These are phyloP conservation scores for Sherardia arvensis DNA, from an alignment of 257 asterid species.

Conservation along the genomic window DNA sequence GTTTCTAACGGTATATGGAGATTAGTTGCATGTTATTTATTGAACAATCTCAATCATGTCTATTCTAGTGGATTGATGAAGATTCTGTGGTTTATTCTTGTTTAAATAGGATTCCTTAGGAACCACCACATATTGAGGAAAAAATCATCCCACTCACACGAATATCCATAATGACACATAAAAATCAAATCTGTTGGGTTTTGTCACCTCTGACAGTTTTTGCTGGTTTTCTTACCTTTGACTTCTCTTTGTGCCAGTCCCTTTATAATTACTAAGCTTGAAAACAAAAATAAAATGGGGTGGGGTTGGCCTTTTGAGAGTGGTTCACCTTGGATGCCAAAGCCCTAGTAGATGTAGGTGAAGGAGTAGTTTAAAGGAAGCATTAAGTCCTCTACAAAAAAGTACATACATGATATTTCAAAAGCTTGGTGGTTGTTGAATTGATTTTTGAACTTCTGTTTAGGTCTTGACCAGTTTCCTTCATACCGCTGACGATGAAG, in stretches of 20 bases:
- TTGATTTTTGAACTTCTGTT: slow-evolving; percentile 17
- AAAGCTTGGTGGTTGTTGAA: neutral
- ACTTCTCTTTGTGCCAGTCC: neutral
- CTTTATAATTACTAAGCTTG: neutral
- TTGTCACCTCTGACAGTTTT: neutral
- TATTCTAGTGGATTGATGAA: neutral
- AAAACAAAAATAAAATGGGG: too few relatives aligned
- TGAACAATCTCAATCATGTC: neutral
- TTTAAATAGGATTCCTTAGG: neutral
- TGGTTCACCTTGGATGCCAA: too few relatives aligned
- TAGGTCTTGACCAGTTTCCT: slow-evolving; percentile 86
- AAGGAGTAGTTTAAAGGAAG: too few relatives aligned
- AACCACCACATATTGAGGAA: too few relatives aligned
- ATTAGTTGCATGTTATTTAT: neutral
- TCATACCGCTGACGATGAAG: slow-evolving; percentile 87
- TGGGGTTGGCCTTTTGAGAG: too few relatives aligned
- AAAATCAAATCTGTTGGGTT: neutral
- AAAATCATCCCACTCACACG: too few relatives aligned
- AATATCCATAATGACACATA: too few relatives aligned
- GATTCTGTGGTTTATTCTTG: neutral
- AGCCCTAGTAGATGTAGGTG: too few relatives aligned
- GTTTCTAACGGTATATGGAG: neutral
- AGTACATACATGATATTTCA: neutral
- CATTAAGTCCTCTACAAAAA: too few relatives aligned
- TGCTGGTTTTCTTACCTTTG: too few relatives aligned